Conservation (phyloP, 139 green algal species). For the Chlorella sp. region DNA sequence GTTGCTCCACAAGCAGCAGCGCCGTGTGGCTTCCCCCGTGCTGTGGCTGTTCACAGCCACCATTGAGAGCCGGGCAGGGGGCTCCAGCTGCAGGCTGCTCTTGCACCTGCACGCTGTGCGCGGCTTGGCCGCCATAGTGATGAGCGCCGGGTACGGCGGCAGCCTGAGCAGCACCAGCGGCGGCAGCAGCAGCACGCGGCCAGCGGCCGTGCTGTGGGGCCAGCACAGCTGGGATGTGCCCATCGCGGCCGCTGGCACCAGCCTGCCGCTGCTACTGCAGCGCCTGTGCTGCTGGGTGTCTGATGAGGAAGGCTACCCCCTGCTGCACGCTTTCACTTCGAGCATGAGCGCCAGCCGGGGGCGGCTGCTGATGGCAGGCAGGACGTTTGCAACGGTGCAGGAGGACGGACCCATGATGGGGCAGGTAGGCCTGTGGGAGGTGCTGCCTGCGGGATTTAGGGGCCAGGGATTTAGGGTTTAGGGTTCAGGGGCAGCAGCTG, state of each 20-base stretch:
- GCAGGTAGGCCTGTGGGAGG: neutral
- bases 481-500: neutral
- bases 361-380: conserved; percentile 12
- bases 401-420: conserved; percentile 1
- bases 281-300: conserved; percentile 30
- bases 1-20: conserved; percentile 31
- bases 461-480: no score
- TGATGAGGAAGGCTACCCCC: conserved; percentile 13
- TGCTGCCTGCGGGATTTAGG: neutral
- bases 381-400: conserved; percentile 12
- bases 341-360: neutral
- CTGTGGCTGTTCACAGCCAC: conserved; percentile 30
- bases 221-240: conserved; percentile 35
- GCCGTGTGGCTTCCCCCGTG: neutral
- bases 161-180: conserved; percentile 19
- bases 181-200: conserved; percentile 18
- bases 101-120: conserved; percentile 43
- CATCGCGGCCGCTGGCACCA: neutral
- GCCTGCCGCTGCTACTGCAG: neutral
- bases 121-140: conserved; percentile 40
- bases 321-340: conserved; percentile 10
- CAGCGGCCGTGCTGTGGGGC: conserved; percentile 37
- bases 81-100: neutral
- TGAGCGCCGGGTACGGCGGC: conserved; percentile 30
- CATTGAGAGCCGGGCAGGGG: neutral